Conservation (phyloP, 805 yeast species). For the Priceomyces fermenticarens region DNA sequence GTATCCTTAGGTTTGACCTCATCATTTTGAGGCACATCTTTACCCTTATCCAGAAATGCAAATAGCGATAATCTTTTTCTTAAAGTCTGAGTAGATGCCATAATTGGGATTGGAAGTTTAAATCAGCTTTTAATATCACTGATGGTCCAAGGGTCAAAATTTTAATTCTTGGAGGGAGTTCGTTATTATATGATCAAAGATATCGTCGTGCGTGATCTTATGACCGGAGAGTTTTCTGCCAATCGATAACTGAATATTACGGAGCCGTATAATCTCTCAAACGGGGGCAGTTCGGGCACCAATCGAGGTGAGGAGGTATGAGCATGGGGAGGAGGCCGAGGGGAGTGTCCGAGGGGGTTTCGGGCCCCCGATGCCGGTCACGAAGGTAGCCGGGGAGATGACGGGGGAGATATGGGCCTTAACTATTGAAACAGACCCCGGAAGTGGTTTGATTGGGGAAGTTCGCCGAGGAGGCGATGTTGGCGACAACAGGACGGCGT, state of each 20-base stretch:
- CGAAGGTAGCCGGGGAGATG: no score
- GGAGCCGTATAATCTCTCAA: slow-evolving; percentile 1
- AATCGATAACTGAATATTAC: slow-evolving; percentile 2
- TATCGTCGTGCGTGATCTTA: slow-evolving; percentile 4
- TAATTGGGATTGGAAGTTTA: neutral
- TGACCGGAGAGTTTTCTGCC: slow-evolving; percentile 1
- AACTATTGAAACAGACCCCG: no score
- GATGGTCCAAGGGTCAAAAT: neutral
- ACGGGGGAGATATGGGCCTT: no score
- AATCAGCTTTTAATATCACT: neutral
- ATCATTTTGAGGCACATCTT: neutral
- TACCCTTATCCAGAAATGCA: neutral
- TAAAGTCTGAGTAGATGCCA: neutral
- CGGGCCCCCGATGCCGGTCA: no score
- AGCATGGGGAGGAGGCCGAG: no score
- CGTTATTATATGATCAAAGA: no score
- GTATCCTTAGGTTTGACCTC: neutral
- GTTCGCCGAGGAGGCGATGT: no score
- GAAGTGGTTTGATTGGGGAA: no score
- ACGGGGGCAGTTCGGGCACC: neutral
- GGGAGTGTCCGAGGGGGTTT: no score
- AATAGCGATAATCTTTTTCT: slow-evolving; percentile 6
- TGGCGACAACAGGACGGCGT: no score
- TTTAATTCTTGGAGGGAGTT: no score
- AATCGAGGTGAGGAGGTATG: no score